phyloP scores from a whole-genome alignment of 129 eudicot species.

The Escallonia rubra region DNA sequence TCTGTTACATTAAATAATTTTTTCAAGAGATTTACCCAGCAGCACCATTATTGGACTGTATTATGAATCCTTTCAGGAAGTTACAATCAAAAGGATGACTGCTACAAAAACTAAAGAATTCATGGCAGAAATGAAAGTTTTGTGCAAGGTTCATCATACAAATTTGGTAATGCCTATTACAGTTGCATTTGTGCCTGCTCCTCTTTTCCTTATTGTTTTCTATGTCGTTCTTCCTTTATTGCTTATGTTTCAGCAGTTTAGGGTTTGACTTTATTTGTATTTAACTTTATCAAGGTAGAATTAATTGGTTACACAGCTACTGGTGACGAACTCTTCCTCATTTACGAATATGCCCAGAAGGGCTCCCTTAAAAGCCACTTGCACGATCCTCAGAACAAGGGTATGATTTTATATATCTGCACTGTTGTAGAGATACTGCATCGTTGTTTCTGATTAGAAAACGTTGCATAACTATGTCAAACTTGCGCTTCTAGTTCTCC shows the following conservation, averaged over 20 bases:
- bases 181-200: neutral
- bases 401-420: conserved; percentile 20
- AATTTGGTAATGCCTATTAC: conserved; percentile 65
- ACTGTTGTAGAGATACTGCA: neutral
- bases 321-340: conserved; percentile 77
- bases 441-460: too few relatives aligned
- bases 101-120: conserved; percentile 84
- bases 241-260: neutral
- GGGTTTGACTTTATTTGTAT: conserved; percentile 28
- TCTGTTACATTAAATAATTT: neutral
- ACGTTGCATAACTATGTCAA: too few relatives aligned
- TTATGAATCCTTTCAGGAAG: conserved; percentile 56
- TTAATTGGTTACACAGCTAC: conserved; percentile 90
- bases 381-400: conserved; percentile 89
- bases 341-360: conserved; percentile 90
- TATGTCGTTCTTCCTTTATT: neutral
- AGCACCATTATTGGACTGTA: neutral
- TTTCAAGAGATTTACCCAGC: conserved; percentile 6
- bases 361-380: conserved; percentile 86
- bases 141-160: conserved; percentile 96
- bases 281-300: conserved; percentile 80
- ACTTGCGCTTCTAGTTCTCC: too few relatives aligned
- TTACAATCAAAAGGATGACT: conserved; percentile 86
- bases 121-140: conserved; percentile 85
- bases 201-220: conserved; percentile 14